phyloP scores from a whole-genome alignment of 2,329 filamentous ascomycete species.

The Pestalotiopsis sp. region DNA sequence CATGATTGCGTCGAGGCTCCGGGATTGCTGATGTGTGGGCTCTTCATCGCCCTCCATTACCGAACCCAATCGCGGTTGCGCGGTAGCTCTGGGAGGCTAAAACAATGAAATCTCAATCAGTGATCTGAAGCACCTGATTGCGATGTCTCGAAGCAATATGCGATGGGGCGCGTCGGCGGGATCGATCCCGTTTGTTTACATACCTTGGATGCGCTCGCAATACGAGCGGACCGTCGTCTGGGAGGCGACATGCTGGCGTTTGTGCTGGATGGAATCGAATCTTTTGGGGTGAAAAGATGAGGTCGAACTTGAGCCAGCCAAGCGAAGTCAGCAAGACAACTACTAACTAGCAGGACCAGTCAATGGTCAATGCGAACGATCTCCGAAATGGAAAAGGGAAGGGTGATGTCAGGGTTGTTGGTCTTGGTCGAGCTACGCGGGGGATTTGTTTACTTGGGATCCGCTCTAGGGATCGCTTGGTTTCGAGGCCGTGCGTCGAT shows the following conservation, averaged over 20 bases:
- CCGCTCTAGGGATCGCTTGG: neutral
- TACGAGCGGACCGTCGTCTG: slow-evolving; percentile 42
- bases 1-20: slow-evolving; percentile 30
- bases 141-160: neutral
- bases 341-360: slow-evolving; percentile 8
- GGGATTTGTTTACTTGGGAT: slow-evolving; percentile 10
- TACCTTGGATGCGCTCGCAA: slow-evolving; percentile 41
- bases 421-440: slow-evolving; percentile 8
- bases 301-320: slow-evolving; percentile 8
- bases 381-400: neutral
- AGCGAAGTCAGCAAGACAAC: slow-evolving; percentile 2
- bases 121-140: neutral
- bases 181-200: slow-evolving; percentile 20
- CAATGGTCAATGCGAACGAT: slow-evolving; percentile 12
- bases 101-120: slow-evolving; percentile 1
- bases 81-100: slow-evolving; percentile 11
- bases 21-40: slow-evolving; percentile 26
- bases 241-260: slow-evolving; percentile 30
- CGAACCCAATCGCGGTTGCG: slow-evolving; percentile 33
- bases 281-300: neutral
- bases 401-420: slow-evolving; percentile 8
- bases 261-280: slow-evolving; percentile 8
- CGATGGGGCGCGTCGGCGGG: neutral
- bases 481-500: neutral
- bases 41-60: slow-evolving; percentile 45